Evolutionary conservation across 441 rosid genomes (phyloP), one percentile per base, ranked within the genome.

Genomic region (Adansonia gregorii): DNA sequence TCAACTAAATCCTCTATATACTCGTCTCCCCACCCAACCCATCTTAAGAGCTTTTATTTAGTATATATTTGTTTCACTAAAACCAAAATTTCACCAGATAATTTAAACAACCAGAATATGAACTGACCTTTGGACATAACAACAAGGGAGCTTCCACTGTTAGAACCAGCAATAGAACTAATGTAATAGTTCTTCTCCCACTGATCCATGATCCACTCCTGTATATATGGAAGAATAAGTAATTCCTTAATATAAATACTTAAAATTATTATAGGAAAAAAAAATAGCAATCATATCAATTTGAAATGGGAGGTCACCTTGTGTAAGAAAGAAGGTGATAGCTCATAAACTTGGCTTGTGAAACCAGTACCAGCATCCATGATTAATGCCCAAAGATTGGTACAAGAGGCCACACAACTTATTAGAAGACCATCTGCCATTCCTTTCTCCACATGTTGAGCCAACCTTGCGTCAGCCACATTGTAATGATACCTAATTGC

Each of bases 151-250:
- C 97, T 88, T 81, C 99, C 99, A 79, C 88, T 91, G 84, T 56
- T 88, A 72, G 98, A 88, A 83, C 98, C 99, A 84, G 99, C 98
- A 76, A 93, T 91, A 58, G 98, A 93, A 72, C 98, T 94, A 72
- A 96, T 96, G 78, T 96, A 94, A 82, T 85, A 96, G 81, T 91
- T 96, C 85, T 96, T 94, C 87, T 96, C 99, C 99, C 99, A 96
- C 73, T 94, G 99, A 75, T 96, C 99, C 99, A 94, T 96, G 74
- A 96, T 96, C 99, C 99, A 96, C 75, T 94, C 99, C 99, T 96
- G 87, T 59, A 19, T 59, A 73, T 76, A 82, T 59, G 58, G 17
- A 77, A 79, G 46, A 82, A 12, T 20, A 69, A 71, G 63, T 52
- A 51, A 55, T 48, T 59, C 48, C 19, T 59, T 43, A 45, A 31